A percentile compares a stretch with the other conserved stretches of the same genome.
Conservation (phyloP, 1,284 basidiomycete species). For the Fomitopsis palustris region DNA sequence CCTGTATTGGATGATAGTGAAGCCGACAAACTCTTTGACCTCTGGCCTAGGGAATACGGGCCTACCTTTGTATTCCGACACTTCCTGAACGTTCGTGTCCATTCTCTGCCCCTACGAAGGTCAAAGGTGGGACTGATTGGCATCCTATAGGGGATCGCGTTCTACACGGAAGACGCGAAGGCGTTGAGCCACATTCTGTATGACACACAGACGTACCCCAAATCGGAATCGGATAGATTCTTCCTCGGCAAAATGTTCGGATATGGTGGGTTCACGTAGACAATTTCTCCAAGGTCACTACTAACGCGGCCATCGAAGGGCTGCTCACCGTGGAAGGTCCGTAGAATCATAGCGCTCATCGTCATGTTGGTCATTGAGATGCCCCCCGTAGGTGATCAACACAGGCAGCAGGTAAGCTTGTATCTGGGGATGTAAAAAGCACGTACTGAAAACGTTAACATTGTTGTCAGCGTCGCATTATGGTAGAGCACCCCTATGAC, state of each 20-base stretch:
- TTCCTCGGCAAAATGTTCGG: conserved; percentile 25
- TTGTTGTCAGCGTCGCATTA: conserved; percentile 24
- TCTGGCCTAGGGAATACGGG: conserved; percentile 57
- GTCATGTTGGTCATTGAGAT: neutral
- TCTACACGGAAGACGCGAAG: conserved; percentile 38
- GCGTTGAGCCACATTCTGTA: conserved; percentile 36
- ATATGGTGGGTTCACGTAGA: conserved; percentile 18
- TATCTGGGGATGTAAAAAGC: neutral
- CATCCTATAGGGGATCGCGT: conserved; percentile 18
- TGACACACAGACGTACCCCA: conserved; percentile 30
- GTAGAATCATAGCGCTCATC: neutral
- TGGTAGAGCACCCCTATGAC: conserved; percentile 24
- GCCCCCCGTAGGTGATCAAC: neutral
- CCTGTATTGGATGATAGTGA: conserved; percentile 22
- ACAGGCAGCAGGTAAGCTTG: conserved; percentile 1
- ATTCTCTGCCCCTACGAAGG: too few relatives aligned
- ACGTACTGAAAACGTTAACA: neutral
- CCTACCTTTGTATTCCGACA: conserved; percentile 42
- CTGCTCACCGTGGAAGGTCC: conserved; percentile 4
- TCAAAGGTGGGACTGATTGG: conserved; percentile 23
- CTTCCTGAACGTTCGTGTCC: conserved; percentile 40
- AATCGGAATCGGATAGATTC: conserved; percentile 21
- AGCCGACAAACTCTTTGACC: conserved; percentile 34
- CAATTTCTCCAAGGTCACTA: too few relatives aligned
- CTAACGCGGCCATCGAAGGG: neutral